Percentiles rank a stretch among this genome's conserved stretches.
Evolutionary conservation across 345 rosid species (phyloP).

Genomic region (Mallotus nudiflorus): DNA sequence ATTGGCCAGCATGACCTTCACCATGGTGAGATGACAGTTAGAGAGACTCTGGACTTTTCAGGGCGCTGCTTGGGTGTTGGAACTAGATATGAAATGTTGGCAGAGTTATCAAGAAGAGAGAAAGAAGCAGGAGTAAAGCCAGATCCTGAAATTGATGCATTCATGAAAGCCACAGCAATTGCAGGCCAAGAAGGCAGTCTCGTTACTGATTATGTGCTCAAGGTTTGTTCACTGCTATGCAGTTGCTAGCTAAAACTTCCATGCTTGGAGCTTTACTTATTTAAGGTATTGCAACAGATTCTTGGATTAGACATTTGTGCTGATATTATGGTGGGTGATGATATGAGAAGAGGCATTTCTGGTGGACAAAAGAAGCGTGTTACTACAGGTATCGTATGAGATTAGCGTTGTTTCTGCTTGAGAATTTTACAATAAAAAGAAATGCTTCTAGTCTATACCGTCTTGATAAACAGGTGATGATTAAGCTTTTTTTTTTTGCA

Average conservation of each 20-base stretch:
- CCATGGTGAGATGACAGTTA: constrained; percentile 63
- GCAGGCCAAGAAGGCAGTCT: constrained; percentile 47
- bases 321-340: constrained; percentile 61
- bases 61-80: constrained; percentile 67
- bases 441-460: too few relatives aligned
- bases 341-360: constrained; percentile 62
- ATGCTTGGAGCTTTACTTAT: not conserved
- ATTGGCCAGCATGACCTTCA: constrained; percentile 68
- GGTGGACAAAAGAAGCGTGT: constrained; percentile 69
- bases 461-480: too few relatives aligned
- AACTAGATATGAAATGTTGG: constrained; percentile 40
- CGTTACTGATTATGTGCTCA: constrained; percentile 54
- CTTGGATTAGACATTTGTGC: constrained; percentile 59
- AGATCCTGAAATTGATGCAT: constrained; percentile 62
- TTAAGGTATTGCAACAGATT: constrained; percentile 30
- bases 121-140: constrained; percentile 53
- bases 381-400: constrained; percentile 41
- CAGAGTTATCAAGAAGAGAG: constrained; percentile 50
- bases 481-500: not conserved
- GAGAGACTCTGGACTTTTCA: constrained; percentile 57
- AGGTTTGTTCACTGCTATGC: constrained; percentile 36
- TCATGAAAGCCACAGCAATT: constrained; percentile 60
- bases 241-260: not conserved
- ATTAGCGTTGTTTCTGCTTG: not conserved
- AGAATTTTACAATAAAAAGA: too few relatives aligned